Evolutionary conservation across 139 green algal species (phyloP).

Genomic region (Auxenochlorella protothecoides): DNA sequence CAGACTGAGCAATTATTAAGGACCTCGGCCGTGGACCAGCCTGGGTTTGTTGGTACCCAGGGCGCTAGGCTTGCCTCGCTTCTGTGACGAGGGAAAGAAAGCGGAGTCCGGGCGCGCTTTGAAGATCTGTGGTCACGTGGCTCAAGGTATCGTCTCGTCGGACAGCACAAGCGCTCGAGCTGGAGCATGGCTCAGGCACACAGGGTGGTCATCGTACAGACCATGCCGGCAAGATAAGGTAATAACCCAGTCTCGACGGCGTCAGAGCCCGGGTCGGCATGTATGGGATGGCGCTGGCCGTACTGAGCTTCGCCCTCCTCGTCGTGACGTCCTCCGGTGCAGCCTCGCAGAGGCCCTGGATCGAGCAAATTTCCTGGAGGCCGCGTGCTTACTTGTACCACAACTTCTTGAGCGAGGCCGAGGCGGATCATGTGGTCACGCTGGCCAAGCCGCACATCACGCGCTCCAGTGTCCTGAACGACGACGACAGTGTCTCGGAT

Average conservation of each 20-base stretch:
- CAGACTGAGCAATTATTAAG: background rate
- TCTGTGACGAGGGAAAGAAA: background rate
- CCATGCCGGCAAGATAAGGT: background rate
- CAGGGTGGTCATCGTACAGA: background rate
- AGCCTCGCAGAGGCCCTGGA: conserved; percentile 6
- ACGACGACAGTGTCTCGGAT: conserved; percentile 7
- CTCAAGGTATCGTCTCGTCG: no score
- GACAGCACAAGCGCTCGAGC: no score
- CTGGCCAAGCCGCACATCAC: conserved; percentile 21
- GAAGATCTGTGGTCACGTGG: no score
- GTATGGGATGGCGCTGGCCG: background rate
- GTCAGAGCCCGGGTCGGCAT: background rate
- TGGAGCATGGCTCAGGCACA: no score
- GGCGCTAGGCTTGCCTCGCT: no score
- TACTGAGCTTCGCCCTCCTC: background rate
- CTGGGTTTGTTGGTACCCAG: no score
- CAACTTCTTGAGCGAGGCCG: conserved; percentile 30
- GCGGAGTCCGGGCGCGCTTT: background rate
- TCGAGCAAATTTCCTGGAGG: conserved; percentile 32
- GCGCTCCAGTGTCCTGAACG: conserved; percentile 43
- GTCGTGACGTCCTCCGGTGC: background rate
- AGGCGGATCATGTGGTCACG: conserved; percentile 32
- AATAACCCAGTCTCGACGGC: background rate
- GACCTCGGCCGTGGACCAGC: background rate
- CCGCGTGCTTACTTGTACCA: conserved; percentile 35